These are phyloP conservation scores for Arctium lappa DNA, from an alignment of 129 eudicot genomes.

Conservation along the genomic window DNA sequence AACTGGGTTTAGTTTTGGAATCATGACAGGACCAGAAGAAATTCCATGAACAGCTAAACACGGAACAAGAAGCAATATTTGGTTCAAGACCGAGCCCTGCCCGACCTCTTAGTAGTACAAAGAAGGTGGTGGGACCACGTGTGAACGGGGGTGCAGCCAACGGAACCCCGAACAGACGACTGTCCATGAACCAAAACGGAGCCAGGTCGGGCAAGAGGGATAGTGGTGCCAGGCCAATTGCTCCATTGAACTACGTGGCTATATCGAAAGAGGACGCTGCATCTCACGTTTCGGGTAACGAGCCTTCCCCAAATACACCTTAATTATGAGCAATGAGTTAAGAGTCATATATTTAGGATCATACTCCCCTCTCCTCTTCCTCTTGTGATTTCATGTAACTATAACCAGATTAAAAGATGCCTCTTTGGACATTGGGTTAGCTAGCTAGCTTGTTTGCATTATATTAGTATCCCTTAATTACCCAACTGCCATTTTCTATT, in stretches of 20 bases:
- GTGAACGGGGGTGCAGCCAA: slow-evolving; percentile 69
- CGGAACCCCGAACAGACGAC: slow-evolving; percentile 72
- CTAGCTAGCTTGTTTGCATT: slow-evolving; percentile 7
- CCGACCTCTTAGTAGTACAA: slow-evolving; percentile 51
- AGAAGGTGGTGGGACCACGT: slow-evolving; percentile 81
- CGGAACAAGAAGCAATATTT: slow-evolving; percentile 64
- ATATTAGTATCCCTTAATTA: slow-evolving; percentile 5
- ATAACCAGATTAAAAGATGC: slow-evolving; percentile 17
- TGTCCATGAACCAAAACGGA: slow-evolving; percentile 80
- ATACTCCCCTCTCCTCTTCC: background rate
- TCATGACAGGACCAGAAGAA: slow-evolving; percentile 83
- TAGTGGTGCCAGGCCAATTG: slow-evolving; percentile 46
- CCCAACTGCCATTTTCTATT: background rate
- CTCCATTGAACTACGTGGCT: slow-evolving; percentile 74
- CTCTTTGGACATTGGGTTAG: slow-evolving; percentile 4
- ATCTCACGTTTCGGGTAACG: slow-evolving; percentile 68
- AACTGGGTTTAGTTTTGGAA: background rate
- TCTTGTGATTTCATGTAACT: slow-evolving; percentile 6
- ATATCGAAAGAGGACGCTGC: slow-evolving; percentile 77
- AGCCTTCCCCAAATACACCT: slow-evolving; percentile 61
- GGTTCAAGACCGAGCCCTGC: slow-evolving; percentile 92
- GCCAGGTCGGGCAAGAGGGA: slow-evolving; percentile 70
- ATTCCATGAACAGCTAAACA: slow-evolving; percentile 67
- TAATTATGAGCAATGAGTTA: slow-evolving; percentile 11
- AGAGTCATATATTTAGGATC: slow-evolving; percentile 27